These are phyloP conservation scores for Zasmidium angulare DNA, from an alignment of 2,329 filamentous ascomycete species.

Conservation along the genomic window DNA sequence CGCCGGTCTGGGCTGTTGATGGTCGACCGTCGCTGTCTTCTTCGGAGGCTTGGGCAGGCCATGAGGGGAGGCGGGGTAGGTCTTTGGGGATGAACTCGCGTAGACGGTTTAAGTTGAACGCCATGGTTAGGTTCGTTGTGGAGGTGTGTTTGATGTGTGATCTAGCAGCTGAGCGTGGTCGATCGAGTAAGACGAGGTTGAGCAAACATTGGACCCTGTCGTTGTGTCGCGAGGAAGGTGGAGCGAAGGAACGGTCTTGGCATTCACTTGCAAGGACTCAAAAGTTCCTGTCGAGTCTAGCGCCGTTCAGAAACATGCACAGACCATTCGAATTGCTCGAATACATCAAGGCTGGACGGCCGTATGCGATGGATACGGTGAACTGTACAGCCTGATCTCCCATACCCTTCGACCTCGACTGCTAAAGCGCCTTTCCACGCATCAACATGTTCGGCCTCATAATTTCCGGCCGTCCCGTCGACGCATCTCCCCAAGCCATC, in stretches of 20 bases:
- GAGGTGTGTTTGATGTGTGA: too few relatives aligned
- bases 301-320: neutral
- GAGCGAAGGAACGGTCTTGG: neutral
- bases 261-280: neutral
- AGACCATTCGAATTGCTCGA: neutral
- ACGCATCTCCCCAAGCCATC: conserved; percentile 56
- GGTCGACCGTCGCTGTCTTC: conserved; percentile 15
- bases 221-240: neutral
- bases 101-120: conserved; percentile 34
- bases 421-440: too few relatives aligned
- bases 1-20: conserved; percentile 15
- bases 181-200: too few relatives aligned
- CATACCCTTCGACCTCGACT: too few relatives aligned
- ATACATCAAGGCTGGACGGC: neutral
- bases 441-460: conserved; percentile 60
- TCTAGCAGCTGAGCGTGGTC: too few relatives aligned
- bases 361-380: too few relatives aligned
- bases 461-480: conserved; percentile 59
- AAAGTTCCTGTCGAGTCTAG: neutral
- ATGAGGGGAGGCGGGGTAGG: conserved; percentile 30
- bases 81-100: conserved; percentile 33
- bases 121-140: conserved; percentile 10
- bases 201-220: neutral
- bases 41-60: conserved; percentile 22
- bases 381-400: neutral